Base-by-base conservation (phyloP, 768 basidiomycete species). In the Rhodotorula toruloides region DNA sequence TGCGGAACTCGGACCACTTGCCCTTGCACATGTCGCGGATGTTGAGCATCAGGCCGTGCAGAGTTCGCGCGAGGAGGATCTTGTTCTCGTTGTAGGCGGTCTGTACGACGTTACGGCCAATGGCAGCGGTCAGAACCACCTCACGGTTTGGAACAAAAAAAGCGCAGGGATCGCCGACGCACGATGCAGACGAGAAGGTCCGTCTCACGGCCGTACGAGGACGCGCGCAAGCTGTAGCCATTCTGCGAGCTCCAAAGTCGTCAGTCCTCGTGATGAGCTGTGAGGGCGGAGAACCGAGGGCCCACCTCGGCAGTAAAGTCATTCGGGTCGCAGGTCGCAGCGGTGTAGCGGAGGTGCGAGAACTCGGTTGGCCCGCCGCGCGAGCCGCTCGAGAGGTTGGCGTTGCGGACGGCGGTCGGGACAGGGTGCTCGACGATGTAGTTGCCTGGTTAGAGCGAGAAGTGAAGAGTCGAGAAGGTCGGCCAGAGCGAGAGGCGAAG, bases 11-110 rank as follows among this genome's bases (percentile, higher is more conserved):
- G 68, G 88, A 90, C 75, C 89, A 88, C 77, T 93, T 93, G 47
- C 90, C 92, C 79, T 88, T 91, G 84, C 91, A 93, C 72, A 97
- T 97, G 74, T 98, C 80, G 71, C 93, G 88, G 67, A 98, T 94
- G 78, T 99, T 98, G 68, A 94, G 78, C 93, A 97, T 97, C 74
- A 97, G 87, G 69, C 90, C 90, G 75, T 97, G 94, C 46, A 98
- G 81, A 0, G 94, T 97, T 5, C 80, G 76, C 13, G 89, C 85
- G 75, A 91, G 90, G n/a, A 91, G 83, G 11, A 85, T 86, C 81
- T 91, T 91, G 83, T 91, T 89, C 77, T 92, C 90, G 69, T 91
- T 91, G 80, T 91, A 91, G 7, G 87, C 65, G 11, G 69, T 71
- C 49, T 69, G 53, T 34, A 47, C 13, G 1, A 21, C 1, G 29